Conservation (phyloP, 257 asterid genomes). For the Fraxinus pennsylvanica region DNA sequence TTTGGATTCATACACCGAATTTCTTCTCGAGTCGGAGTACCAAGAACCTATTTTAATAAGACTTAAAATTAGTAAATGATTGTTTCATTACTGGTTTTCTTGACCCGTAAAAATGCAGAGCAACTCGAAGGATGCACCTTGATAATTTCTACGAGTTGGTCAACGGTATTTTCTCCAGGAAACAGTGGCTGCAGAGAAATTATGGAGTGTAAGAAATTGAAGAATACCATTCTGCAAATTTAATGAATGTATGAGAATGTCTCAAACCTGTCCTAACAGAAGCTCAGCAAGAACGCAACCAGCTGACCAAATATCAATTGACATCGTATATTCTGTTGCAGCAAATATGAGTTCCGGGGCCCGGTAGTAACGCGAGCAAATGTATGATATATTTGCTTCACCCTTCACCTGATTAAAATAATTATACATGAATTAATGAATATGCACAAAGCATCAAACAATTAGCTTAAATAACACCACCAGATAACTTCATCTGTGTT, state of each 20-base stretch:
- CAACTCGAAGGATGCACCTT: slow-evolving; percentile 46
- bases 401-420: slow-evolving; percentile 64
- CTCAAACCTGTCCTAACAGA: slow-evolving; percentile 79
- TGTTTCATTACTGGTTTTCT: background rate
- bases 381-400: slow-evolving; percentile 85
- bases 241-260: background rate
- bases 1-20: slow-evolving; percentile 92
- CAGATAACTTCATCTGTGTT: background rate
- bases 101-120: background rate
- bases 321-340: slow-evolving; percentile 74
- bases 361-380: slow-evolving; percentile 89
- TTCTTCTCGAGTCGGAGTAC: slow-evolving; percentile 95
- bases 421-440: slow-evolving; percentile 24
- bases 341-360: slow-evolving; percentile 95
- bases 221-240: background rate
- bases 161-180: slow-evolving; percentile 95
- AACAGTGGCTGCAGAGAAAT: slow-evolving; percentile 66
- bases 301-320: slow-evolving; percentile 93
- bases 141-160: slow-evolving; percentile 91
- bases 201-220: background rate
- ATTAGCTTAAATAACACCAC: background rate
- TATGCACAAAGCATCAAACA: background rate
- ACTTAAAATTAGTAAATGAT: slow-evolving; percentile 25
- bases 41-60: slow-evolving; percentile 63
- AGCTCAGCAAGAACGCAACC: slow-evolving; percentile 96